Evolutionary conservation across 805 yeast genomes (phyloP).

Genomic region (Candida piceae): DNA sequence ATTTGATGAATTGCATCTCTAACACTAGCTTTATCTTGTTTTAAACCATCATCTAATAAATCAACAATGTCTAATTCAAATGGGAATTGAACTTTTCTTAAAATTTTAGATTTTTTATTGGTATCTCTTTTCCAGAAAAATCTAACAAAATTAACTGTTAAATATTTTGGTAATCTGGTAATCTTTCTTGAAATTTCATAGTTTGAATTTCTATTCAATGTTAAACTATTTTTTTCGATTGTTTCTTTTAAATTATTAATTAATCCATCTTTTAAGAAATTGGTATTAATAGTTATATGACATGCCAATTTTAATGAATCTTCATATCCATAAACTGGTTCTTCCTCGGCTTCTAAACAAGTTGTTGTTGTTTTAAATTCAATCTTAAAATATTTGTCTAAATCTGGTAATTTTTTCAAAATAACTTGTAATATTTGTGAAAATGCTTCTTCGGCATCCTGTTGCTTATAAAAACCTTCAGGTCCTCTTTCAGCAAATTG

Average conservation of each 20-base stretch:
- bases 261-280: conserved; percentile 84
- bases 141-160: conserved; percentile 89
- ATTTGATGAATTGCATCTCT: conserved; percentile 76
- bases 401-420: conserved; percentile 42
- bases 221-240: conserved; percentile 71
- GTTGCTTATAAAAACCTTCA: conserved; percentile 80
- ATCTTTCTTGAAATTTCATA: conserved; percentile 60
- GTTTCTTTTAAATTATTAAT: conserved; percentile 67
- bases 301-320: conserved; percentile 74
- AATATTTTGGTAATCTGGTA: conserved; percentile 75
- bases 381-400: conserved; percentile 59
- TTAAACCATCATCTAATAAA: conserved; percentile 74
- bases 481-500: conserved; percentile 81
- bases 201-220: conserved; percentile 63
- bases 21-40: conserved; percentile 56
- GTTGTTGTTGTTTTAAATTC: conserved; percentile 57
- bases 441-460: conserved; percentile 96
- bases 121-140: conserved; percentile 96
- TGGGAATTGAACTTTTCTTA: conserved; percentile 93
- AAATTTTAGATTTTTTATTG: conserved; percentile 83
- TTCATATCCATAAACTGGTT: conserved; percentile 41
- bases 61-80: conserved; percentile 87
- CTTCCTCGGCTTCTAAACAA: conserved; percentile 51
- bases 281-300: conserved; percentile 81
- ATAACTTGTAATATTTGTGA: conserved; percentile 66